These are phyloP conservation scores for Stagonosporopsis vannaccii DNA, from an alignment of 2,329 filamentous ascomycete species.

Conservation along the genomic window DNA sequence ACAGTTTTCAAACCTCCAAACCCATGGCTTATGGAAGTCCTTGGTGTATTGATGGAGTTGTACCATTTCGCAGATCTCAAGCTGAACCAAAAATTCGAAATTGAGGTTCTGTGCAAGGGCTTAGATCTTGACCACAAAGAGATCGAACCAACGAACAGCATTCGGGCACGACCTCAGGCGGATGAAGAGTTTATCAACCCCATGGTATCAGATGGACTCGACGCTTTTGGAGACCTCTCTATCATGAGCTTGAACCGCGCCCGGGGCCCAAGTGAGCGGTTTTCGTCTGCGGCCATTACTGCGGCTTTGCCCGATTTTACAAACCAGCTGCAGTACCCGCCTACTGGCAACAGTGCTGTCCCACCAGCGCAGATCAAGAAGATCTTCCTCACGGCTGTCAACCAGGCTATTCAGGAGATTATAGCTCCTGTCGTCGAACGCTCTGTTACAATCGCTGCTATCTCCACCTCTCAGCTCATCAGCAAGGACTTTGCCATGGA, in stretches of 20 bases:
- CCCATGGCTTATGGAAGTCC: constrained; percentile 97
- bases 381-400: constrained; percentile 86
- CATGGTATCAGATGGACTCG: constrained; percentile 70
- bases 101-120: constrained; percentile 95
- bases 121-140: constrained; percentile 90
- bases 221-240: constrained; percentile 83
- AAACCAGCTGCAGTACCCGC: constrained; percentile 77
- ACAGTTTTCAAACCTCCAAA: constrained; percentile 94
- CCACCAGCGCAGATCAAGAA: constrained; percentile 68
- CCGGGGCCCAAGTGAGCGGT: constrained; percentile 71
- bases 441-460: constrained; percentile 96
- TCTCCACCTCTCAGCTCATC: constrained; percentile 94
- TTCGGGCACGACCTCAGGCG: constrained; percentile 76
- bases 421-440: constrained; percentile 97
- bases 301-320: constrained; percentile 85
- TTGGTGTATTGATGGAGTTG: constrained; percentile 87
- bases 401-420: constrained; percentile 91
- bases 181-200: constrained; percentile 64
- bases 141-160: constrained; percentile 85
- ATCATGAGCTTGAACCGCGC: constrained; percentile 67
- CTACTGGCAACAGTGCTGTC: constrained; percentile 73
- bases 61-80: constrained; percentile 94
- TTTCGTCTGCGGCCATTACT: constrained; percentile 79
- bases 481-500: constrained; percentile 97
- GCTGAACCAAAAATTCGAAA: constrained; percentile 97